Percentiles rank a stretch among this genome's conserved stretches.
These are phyloP conservation scores for Diaporthe aspalathi DNA, from an alignment of 2,329 filamentous ascomycete genomes.

Conservation along the genomic window DNA sequence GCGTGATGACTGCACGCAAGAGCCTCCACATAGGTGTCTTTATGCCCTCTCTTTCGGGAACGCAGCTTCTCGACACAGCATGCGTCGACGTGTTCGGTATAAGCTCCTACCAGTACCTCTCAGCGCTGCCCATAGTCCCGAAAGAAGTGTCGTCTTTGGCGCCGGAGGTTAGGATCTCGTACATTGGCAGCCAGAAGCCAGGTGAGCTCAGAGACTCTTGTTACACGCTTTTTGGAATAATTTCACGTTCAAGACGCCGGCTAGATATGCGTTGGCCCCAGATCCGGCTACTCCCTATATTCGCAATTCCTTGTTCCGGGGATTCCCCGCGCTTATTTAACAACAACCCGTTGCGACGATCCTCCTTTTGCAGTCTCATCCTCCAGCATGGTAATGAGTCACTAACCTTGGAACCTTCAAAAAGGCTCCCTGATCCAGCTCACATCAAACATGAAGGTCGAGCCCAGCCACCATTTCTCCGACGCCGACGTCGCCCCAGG, in stretches of 20 bases:
- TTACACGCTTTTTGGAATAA: no score
- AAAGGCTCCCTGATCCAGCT: slow-evolving; percentile 52
- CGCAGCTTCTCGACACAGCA: slow-evolving; percentile 63
- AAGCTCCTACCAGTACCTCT: slow-evolving; percentile 59
- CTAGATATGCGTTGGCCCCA: background rate
- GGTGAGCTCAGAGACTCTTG: background rate
- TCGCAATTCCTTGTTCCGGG: background rate
- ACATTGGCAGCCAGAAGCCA: slow-evolving; percentile 50
- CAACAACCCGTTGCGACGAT: no score
- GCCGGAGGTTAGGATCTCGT: slow-evolving; percentile 56
- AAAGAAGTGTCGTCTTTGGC: slow-evolving; percentile 53
- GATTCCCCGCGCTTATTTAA: background rate
- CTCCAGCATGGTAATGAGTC: background rate
- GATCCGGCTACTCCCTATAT: background rate
- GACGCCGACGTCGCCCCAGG: slow-evolving; percentile 62
- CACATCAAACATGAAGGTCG: slow-evolving; percentile 54
- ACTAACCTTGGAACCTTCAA: background rate
- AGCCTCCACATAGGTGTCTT: slow-evolving; percentile 62
- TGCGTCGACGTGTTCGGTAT: slow-evolving; percentile 62
- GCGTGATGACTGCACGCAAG: slow-evolving; percentile 33
- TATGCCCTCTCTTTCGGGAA: slow-evolving; percentile 50
- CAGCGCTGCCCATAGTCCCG: slow-evolving; percentile 49
- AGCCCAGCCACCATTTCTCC: slow-evolving; percentile 56
- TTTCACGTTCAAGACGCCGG: background rate
- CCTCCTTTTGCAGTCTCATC: background rate